Base-by-base conservation (phyloP, 345 rosid genomes). In the Dimocarpus longan region DNA sequence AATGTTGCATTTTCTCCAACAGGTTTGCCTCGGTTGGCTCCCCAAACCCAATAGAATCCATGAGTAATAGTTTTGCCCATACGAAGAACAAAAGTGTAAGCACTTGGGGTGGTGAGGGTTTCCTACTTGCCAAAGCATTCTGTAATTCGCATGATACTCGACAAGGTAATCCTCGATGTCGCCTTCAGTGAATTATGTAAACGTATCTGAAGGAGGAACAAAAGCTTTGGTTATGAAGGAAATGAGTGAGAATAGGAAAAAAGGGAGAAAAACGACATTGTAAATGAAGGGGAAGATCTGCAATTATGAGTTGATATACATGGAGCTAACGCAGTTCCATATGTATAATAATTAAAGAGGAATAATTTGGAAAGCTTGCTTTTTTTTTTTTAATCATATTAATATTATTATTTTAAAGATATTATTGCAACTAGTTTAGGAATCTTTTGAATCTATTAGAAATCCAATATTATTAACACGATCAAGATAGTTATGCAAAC, bases 1-100 rank as follows among this genome's bases (percentile, higher is more conserved):
- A 91, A 71, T 2, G 93, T 88, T 1, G 93, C 89, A 10, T 90
- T 91, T 79, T 90, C 92, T 18, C n/a, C 80, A 44, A 91, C 93
- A 4, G 93, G 97, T 57, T 81, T 86, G 73, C 87, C 88, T 2
- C 90, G 67, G 74, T 90, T 91, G 22, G 93, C 97, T 75, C 89
- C 93, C 95, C 94, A 92, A 1, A 89, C 95, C 89, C 88, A 89
- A 19, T 90, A 32, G 37, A 32, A 32, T 1, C 37, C 37, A 32
- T 32, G 37, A 32, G 37, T 32, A 32, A 32, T 32, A 32, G 37
- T 32, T 32, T 2, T 2, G 68, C 87, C 95, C 79, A 88, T 85
- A 11, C 91, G 82, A 0, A 90, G 72, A 10, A 89, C 92, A 24
- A 91, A 68, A 8, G 90, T 91, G 84, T 75, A 93, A 48, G 86